These are phyloP conservation scores for Fusarium poae DNA, from an alignment of 2,329 filamentous ascomycete genomes.

Conservation along the genomic window DNA sequence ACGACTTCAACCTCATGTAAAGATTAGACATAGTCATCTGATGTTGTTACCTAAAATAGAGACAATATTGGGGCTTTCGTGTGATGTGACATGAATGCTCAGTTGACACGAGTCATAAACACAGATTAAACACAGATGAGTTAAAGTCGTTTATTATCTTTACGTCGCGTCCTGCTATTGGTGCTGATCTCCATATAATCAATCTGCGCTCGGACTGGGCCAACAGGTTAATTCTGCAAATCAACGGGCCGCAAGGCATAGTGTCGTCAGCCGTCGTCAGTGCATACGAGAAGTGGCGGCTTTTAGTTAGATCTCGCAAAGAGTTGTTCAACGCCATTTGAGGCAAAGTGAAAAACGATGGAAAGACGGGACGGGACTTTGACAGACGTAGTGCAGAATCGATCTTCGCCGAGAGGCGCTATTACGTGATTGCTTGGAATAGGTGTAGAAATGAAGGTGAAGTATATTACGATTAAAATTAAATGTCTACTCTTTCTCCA, in stretches of 20 bases:
- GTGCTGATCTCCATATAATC: not conserved
- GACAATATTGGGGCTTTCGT: not conserved
- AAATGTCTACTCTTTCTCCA: slow-evolving; percentile 1
- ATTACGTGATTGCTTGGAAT: not conserved
- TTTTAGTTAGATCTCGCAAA: not conserved
- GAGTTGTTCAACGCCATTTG: not conserved
- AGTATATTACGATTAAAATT: not conserved
- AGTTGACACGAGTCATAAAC: not conserved
- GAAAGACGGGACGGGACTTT: not conserved
- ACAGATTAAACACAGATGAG: not conserved
- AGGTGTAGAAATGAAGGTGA: not conserved
- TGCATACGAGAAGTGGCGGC: not conserved
- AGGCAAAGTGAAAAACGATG: not conserved
- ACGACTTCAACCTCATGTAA: not conserved
- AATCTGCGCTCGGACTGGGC: not conserved
- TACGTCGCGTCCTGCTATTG: not conserved
- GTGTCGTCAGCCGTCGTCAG: not conserved
- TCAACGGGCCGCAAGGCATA: not conserved
- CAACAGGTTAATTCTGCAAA: not conserved
- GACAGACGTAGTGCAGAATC: not conserved
- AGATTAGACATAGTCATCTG: not conserved
- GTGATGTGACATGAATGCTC: not conserved
- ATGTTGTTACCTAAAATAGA: not conserved
- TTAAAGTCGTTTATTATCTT: not conserved
- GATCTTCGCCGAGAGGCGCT: not conserved